Evolutionary conservation across 257 asterid genomes (phyloP), one percentile per base, ranked within the genome.

Genomic region (Solanum pennellii): DNA sequence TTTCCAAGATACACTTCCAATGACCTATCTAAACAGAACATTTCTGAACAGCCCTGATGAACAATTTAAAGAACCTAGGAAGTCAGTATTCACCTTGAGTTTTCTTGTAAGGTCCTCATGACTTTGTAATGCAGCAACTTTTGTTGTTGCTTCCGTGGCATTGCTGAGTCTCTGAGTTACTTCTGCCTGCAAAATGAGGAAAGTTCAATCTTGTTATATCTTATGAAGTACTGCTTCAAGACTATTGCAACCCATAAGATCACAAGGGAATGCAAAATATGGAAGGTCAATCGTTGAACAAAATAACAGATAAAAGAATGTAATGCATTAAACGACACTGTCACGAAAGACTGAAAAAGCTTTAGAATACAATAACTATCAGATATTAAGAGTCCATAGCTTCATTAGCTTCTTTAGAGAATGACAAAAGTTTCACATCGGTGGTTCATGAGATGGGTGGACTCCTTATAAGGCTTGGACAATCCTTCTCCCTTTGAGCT

Each of bases 91-190:
- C 79, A 94, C 98, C 96, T 92, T 93, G 82, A 94, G 96, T 88
- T 92, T 94, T 92, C 93, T 94, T 73, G 98, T 96, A 90, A 94
- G 97, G 88, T 94, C 96, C 87, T 92, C 97, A 83, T 94, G 98
- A 91, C 95, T 93, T 90, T 90, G 96, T 77, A 91, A 83, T 72
- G 94, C 94, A 86, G 89, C 71, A 88, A 77, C 76, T 89, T 88
- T 90, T 52, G 45, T 29, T 42, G 94, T 90, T 52, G 91, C 89
- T 73, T 89, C 93, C 83, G 90, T 92, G 21, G 89, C n/a, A 89
- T 92, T 92, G 93, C 93, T 89, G 80, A 94, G 92, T 89, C 98
- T 92, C 82, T 96, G 98, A 83, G 98, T 96, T 79, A 91, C 96
- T 91, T 93, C 98, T 72, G 98, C 98, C 98, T 96, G 93, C 86